phyloP scores from a whole-genome alignment of 2,329 filamentous ascomycete species.

The Trichophaea hybrida region DNA sequence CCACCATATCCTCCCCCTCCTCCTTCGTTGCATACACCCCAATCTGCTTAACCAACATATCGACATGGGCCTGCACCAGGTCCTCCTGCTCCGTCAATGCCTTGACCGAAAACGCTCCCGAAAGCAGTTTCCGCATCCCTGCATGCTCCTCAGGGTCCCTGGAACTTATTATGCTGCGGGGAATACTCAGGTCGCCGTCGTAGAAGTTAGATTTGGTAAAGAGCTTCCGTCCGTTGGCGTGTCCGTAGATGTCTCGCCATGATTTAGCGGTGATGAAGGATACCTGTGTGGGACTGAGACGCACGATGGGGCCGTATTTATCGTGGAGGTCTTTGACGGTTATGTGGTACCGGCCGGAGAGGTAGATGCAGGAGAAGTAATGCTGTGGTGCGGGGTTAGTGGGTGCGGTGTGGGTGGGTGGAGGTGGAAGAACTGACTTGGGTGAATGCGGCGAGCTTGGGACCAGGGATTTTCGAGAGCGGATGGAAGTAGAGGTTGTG shows the following conservation, averaged over 20 bases:
- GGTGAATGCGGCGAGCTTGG: conserved; percentile 22
- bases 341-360: conserved; percentile 7
- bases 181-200: conserved; percentile 10
- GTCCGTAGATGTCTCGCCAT: conserved; percentile 34
- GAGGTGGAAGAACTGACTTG: background rate
- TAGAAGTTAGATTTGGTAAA: conserved; percentile 29
- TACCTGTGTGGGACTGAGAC: conserved; percentile 33
- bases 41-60: conserved; percentile 28
- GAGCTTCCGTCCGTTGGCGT: conserved; percentile 27
- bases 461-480: conserved; percentile 27
- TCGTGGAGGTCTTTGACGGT: conserved; percentile 13
- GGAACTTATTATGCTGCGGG: conserved; percentile 4
- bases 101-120: conserved; percentile 29
- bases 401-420: background rate
- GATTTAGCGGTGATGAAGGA: conserved; percentile 32
- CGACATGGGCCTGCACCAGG: conserved; percentile 28
- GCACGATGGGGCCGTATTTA: conserved; percentile 29
- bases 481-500: conserved; percentile 31
- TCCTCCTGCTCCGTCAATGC: conserved; percentile 30
- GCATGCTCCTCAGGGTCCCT: conserved; percentile 27
- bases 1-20: conserved; percentile 29
- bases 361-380: background rate
- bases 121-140: conserved; percentile 30
- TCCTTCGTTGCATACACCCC: conserved; percentile 10
- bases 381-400: background rate